Evolutionary conservation across 2,329 filamentous ascomycete genomes (phyloP).

Genomic region (Pezicula neosporulosa): DNA sequence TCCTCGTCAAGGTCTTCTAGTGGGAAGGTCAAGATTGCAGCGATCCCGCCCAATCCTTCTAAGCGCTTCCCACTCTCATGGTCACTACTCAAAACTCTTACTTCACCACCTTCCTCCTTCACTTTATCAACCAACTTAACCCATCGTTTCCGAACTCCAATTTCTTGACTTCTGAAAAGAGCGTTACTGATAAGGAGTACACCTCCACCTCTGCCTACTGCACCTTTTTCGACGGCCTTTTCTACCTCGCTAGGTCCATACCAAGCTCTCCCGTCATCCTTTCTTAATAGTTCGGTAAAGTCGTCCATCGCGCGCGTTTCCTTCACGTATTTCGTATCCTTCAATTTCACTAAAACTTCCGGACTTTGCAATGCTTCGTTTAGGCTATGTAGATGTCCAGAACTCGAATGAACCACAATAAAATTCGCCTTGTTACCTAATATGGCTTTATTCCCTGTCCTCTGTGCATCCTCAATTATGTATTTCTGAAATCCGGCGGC

Average conservation of each 20-base stretch:
- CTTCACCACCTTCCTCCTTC: slow-evolving; percentile 81
- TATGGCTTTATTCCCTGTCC: slow-evolving; percentile 65
- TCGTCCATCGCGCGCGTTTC: slow-evolving; percentile 84
- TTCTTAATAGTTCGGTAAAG: slow-evolving; percentile 73
- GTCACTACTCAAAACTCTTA: slow-evolving; percentile 83
- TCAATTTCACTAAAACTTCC: slow-evolving; percentile 72
- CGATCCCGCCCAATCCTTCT: slow-evolving; percentile 81
- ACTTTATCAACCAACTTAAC: slow-evolving; percentile 86
- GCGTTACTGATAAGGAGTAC: slow-evolving; percentile 83
- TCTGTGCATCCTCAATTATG: slow-evolving; percentile 59
- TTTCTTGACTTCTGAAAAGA: slow-evolving; percentile 79
- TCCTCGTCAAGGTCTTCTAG: slow-evolving; percentile 77
- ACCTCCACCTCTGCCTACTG: slow-evolving; percentile 82
- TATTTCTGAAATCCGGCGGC: slow-evolving; percentile 78
- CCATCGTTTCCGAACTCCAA: slow-evolving; percentile 74
- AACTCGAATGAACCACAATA: slow-evolving; percentile 76
- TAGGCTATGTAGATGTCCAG: slow-evolving; percentile 82
- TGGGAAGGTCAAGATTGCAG: slow-evolving; percentile 87
- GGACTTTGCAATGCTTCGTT: slow-evolving; percentile 82
- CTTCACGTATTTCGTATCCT: slow-evolving; percentile 82
- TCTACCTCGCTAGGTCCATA: slow-evolving; percentile 84
- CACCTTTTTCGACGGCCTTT: slow-evolving; percentile 79
- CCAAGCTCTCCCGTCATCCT: slow-evolving; percentile 85
- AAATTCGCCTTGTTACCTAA: slow-evolving; percentile 59
- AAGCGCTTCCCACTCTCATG: slow-evolving; percentile 90